Evolutionary conservation across 164 flowering plant genomes (phyloP).

Genomic region (Vitis cinerea): DNA sequence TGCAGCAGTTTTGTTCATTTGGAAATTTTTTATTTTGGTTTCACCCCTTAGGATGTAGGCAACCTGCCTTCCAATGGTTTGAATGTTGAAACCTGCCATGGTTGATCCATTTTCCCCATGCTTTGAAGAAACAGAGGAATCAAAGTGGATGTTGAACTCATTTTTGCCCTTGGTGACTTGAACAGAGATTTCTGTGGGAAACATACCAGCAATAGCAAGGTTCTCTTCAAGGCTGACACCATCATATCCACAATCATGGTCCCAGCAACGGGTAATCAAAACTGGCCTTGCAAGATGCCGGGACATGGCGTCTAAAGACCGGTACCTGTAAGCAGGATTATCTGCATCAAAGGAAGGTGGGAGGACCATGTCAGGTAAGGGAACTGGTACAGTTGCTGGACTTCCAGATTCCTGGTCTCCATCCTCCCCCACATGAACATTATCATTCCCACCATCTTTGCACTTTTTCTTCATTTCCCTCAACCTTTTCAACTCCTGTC

Average conservation of each 20-base stretch:
- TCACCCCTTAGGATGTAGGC: constrained; percentile 68
- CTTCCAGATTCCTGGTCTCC: constrained; percentile 55
- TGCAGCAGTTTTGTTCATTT: constrained; percentile 58
- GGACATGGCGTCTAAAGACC: constrained; percentile 84
- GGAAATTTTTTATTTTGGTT: constrained; percentile 52
- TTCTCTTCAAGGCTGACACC: constrained; percentile 83
- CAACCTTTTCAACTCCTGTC: constrained; percentile 77
- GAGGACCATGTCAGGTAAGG: constrained; percentile 81
- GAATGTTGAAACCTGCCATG: constrained; percentile 88
- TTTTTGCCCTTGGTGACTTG: constrained; percentile 92
- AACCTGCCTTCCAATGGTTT: constrained; percentile 75
- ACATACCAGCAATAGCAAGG: constrained; percentile 54
- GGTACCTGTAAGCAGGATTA: constrained; percentile 77
- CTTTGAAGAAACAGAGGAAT: constrained; percentile 78
- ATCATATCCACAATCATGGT: constrained; percentile 94
- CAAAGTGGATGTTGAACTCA: constrained; percentile 86
- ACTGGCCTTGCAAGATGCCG: constrained; percentile 84
- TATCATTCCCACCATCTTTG: constrained; percentile 31
- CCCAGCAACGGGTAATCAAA: constrained; percentile 90
- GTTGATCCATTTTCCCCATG: constrained; percentile 74
- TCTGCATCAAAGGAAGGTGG: constrained; percentile 90
- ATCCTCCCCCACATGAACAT: constrained; percentile 50
- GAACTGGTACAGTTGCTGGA: constrained; percentile 82
- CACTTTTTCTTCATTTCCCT: constrained; percentile 71
- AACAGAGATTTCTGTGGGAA: constrained; percentile 60